Percentiles rank a stretch among this genome's conserved stretches.
phyloP scores from a whole-genome alignment of 164 flowering plant species.

The Malania oleifera region DNA sequence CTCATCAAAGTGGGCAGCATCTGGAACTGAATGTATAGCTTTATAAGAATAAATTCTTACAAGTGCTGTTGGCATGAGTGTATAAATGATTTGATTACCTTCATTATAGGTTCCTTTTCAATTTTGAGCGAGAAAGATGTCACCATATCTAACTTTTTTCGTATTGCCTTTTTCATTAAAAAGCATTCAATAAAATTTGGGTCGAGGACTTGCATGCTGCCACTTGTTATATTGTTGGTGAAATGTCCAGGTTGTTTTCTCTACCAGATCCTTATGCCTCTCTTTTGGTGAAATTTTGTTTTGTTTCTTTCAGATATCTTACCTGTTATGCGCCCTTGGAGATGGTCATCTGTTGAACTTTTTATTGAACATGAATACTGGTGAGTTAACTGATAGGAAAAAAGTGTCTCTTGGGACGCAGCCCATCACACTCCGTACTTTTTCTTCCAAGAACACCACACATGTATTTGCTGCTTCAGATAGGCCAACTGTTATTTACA shows the following conservation, averaged over 20 bases:
- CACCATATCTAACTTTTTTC: too few relatives aligned
- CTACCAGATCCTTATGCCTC: not conserved
- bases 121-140: too few relatives aligned
- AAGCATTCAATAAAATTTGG: too few relatives aligned
- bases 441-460: constrained; percentile 85
- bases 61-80: too few relatives aligned
- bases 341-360: constrained; percentile 94
- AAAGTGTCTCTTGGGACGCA: constrained; percentile 96
- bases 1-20: too few relatives aligned
- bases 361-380: constrained; percentile 55
- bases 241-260: not conserved
- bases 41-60: too few relatives aligned
- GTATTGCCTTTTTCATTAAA: too few relatives aligned
- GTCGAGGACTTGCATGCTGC: too few relatives aligned
- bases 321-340: constrained; percentile 97
- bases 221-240: not conserved
- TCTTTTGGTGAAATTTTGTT: not conserved
- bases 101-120: too few relatives aligned
- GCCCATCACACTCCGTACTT: constrained; percentile 89
- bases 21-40: too few relatives aligned
- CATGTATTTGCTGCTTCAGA: constrained; percentile 99
- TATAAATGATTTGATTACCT: too few relatives aligned
- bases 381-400: constrained; percentile 80
- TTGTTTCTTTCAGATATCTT: constrained; percentile 59
- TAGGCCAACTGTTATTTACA: constrained; percentile 95